These are phyloP conservation scores for Leccinellum albellum DNA, from an alignment of 768 basidiomycete species.

Conservation along the genomic window DNA sequence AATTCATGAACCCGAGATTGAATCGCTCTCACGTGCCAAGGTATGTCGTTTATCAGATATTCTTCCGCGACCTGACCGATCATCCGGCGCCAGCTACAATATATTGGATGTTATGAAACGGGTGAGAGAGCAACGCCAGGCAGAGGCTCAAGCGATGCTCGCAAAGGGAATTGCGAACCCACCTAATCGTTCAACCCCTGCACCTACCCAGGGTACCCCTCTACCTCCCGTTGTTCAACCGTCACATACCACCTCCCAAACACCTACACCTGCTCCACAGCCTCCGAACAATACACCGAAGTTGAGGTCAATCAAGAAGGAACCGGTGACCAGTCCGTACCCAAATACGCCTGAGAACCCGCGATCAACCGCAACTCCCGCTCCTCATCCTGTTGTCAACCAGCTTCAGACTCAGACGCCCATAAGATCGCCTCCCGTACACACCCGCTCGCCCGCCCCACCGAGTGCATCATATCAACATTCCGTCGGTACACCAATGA, in stretches of 20 bases:
- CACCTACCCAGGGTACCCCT: constrained; percentile 25
- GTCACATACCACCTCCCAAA: constrained; percentile 29
- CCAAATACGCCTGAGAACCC: constrained; percentile 28
- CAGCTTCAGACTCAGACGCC: constrained; percentile 30
- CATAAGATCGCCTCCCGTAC: constrained; percentile 29
- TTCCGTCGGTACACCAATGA: constrained; percentile 16
- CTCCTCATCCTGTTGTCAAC: constrained; percentile 31
- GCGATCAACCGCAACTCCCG: constrained; percentile 30
- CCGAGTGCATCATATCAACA: constrained; percentile 21
- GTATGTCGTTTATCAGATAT: constrained; percentile 32
- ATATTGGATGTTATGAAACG: constrained; percentile 51
- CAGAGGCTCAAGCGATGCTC: constrained; percentile 17
- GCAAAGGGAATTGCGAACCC: constrained; percentile 30
- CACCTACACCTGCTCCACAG: constrained; percentile 31
- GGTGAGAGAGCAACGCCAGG: constrained; percentile 25
- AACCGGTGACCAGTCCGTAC: constrained; percentile 24
- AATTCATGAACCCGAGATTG: constrained; percentile 69
- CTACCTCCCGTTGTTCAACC: constrained; percentile 35
- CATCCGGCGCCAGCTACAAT: constrained; percentile 41
- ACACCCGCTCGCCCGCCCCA: constrained; percentile 26
- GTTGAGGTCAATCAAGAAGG: constrained; percentile 27
- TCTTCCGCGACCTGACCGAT: constrained; percentile 2
- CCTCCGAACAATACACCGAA: constrained; percentile 21
- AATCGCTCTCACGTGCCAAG: constrained; percentile 45
- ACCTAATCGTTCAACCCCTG: constrained; percentile 27